A percentile compares a stretch with the other conserved stretches of the same genome.
phyloP scores from a whole-genome alignment of 495 filamentous ascomycete species.

The Xylaria cubensis region DNA sequence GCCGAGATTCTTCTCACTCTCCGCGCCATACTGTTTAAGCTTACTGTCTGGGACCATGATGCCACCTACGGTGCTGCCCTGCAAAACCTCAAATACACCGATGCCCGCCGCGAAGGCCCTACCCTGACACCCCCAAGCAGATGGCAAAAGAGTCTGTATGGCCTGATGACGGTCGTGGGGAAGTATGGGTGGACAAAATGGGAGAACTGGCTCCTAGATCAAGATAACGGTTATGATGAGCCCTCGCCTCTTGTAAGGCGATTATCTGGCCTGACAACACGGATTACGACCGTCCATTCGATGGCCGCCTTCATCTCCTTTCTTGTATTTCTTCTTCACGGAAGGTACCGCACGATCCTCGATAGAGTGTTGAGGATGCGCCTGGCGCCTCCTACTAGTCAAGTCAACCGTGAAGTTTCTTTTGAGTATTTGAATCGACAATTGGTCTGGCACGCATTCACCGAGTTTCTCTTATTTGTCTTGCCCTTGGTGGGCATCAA shows the following conservation, averaged over 20 bases:
- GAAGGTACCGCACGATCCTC: conserved; percentile 86
- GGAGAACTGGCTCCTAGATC: conserved; percentile 82
- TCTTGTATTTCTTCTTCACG: conserved; percentile 86
- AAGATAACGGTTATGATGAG: conserved; percentile 72
- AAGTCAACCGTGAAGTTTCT: conserved; percentile 86
- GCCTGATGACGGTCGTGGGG: conserved; percentile 83
- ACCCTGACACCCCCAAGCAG: conserved; percentile 66
- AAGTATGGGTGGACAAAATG: conserved; percentile 89
- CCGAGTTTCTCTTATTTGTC: conserved; percentile 95
- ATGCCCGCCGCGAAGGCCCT: conserved; percentile 72
- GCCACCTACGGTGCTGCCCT: conserved; percentile 92
- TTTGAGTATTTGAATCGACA: conserved; percentile 98
- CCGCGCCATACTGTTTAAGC: conserved; percentile 85
- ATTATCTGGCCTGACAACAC: conserved; percentile 71
- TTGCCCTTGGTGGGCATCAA: conserved; percentile 92
- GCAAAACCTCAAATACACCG: conserved; percentile 88
- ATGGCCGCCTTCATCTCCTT: conserved; percentile 84
- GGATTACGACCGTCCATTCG: conserved; percentile 74
- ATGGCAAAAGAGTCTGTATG: conserved; percentile 86
- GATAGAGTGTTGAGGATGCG: conserved; percentile 88
- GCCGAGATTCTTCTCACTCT: conserved; percentile 82
- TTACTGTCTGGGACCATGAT: conserved; percentile 95
- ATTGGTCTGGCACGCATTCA: conserved; percentile 98
- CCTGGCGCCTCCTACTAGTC: conserved; percentile 78
- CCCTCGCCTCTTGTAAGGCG: conserved; percentile 59